These are phyloP conservation scores for Coemansia sp. DNA, from an alignment of 192 early-diverging fungal species.

Conservation along the genomic window DNA sequence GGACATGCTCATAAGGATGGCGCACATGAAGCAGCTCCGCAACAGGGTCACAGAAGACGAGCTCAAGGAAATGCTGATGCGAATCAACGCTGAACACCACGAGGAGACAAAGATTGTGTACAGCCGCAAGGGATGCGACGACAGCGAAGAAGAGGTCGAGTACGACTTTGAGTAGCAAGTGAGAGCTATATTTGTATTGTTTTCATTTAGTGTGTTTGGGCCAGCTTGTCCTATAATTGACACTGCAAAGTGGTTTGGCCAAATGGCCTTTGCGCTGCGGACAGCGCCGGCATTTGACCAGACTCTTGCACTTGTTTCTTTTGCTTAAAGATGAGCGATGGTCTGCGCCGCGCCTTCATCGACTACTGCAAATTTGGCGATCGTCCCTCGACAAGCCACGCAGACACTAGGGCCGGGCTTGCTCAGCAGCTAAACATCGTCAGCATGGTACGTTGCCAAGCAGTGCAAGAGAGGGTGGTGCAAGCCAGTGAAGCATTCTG, in stretches of 20 bases:
- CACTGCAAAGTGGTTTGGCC: not conserved
- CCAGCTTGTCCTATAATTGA: not conserved
- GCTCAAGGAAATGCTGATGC: constrained; percentile 80
- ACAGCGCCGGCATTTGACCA: not conserved
- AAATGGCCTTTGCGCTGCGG: not conserved
- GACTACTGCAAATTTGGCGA: constrained; percentile 20
- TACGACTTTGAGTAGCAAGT: constrained; percentile 21
- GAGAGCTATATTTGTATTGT: not conserved
- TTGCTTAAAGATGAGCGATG: constrained; percentile 18
- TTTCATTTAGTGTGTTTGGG: not conserved
- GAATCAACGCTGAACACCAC: constrained; percentile 64
- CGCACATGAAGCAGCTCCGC: constrained; percentile 74
- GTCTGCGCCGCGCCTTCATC: constrained; percentile 23
- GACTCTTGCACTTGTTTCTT: not conserved
- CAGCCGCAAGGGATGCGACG: constrained; percentile 16
- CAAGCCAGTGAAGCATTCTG: not conserved
- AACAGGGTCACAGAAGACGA: constrained; percentile 79
- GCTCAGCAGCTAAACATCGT: constrained; percentile 21
- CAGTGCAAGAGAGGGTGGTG: not conserved
- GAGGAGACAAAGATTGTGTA: constrained; percentile 29
- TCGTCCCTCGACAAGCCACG: not conserved
- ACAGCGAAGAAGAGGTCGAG: constrained; percentile 24
- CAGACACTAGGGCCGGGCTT: constrained; percentile 7
- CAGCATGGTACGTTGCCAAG: constrained; percentile 19
- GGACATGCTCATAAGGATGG: constrained; percentile 89